Evolutionary conservation across 1,139 yeast species (phyloP).

Genomic region (Sugiyamaella sp.): DNA sequence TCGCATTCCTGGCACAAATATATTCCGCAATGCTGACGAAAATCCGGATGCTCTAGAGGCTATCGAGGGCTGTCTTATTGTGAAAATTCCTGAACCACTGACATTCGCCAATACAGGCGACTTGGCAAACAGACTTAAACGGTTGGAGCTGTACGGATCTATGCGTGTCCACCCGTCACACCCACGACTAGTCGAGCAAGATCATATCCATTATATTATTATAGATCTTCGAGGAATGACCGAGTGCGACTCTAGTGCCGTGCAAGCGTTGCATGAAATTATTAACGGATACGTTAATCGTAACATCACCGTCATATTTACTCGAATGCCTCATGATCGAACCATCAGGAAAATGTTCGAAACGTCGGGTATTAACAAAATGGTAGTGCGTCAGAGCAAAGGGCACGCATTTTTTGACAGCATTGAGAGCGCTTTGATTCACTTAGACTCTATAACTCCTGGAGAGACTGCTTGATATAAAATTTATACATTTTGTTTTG

Average conservation of each 20-base stretch:
- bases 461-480: slow-evolving; percentile 5
- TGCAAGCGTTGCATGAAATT: slow-evolving; percentile 68
- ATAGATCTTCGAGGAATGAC: slow-evolving; percentile 90
- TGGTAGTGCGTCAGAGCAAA: slow-evolving; percentile 36
- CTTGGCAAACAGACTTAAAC: slow-evolving; percentile 67
- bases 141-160: slow-evolving; percentile 86
- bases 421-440: slow-evolving; percentile 44
- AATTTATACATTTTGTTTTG: background rate
- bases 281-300: slow-evolving; percentile 57
- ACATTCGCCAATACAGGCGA: slow-evolving; percentile 92
- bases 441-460: slow-evolving; percentile 27
- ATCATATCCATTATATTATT: slow-evolving; percentile 66
- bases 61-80: slow-evolving; percentile 81
- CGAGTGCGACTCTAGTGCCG: slow-evolving; percentile 83
- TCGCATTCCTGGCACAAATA: slow-evolving; percentile 74
- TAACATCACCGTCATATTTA: slow-evolving; percentile 62
- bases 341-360: slow-evolving; percentile 46
- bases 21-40: slow-evolving; percentile 75
- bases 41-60: slow-evolving; percentile 54
- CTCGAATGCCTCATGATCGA: slow-evolving; percentile 57
- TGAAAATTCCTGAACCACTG: slow-evolving; percentile 89
- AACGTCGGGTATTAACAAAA: slow-evolving; percentile 42
- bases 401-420: slow-evolving; percentile 39
- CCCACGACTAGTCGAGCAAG: slow-evolving; percentile 56
- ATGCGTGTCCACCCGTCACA: slow-evolving; percentile 81